Conservation (phyloP, 129 eudicot genomes). For the Centrapalus pauciflorus region DNA sequence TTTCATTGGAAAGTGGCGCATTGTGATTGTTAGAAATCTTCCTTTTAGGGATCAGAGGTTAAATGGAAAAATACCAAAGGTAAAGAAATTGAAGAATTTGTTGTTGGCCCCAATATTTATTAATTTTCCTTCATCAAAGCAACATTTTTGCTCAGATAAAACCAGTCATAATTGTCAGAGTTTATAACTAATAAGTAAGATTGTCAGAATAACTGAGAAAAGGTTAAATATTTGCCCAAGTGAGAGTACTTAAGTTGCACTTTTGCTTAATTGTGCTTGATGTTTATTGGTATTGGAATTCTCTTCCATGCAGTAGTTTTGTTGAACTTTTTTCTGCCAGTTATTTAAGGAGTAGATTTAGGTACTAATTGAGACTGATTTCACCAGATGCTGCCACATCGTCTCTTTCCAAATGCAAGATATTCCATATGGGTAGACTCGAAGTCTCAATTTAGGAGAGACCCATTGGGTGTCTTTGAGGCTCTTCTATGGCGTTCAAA, state of each 20-base stretch:
- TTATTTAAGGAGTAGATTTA: not conserved
- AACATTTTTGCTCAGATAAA: not conserved
- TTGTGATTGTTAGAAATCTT: conserved; percentile 63
- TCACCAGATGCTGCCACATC: conserved; percentile 87
- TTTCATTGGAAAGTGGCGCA: conserved; percentile 86
- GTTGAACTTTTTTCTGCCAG: not conserved
- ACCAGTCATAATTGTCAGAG: not conserved
- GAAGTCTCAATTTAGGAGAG: conserved; percentile 92
- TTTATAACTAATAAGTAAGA: not conserved
- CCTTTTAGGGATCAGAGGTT: conserved; percentile 92
- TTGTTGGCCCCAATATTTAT: not conserved
- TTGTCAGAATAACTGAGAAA: not conserved
- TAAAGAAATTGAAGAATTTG: conserved; percentile 24
- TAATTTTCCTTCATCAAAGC: too few relatives aligned
- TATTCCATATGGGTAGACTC: conserved; percentile 99
- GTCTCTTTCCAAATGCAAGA: conserved; percentile 78
- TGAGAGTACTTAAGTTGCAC: not conserved
- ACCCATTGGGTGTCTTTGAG: conserved; percentile 88
- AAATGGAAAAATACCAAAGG: conserved; percentile 98
- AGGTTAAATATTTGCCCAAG: not conserved
- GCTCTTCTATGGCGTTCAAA: conserved; percentile 88
- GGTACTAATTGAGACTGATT: conserved; percentile 15
- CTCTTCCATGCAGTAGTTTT: not conserved
- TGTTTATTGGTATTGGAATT: too few relatives aligned
- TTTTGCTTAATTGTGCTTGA: not conserved